Evolutionary conservation across 2,329 filamentous ascomycete species (phyloP), one percentile per base, ranked within the genome.

Genomic region (Nemania abortiva): DNA sequence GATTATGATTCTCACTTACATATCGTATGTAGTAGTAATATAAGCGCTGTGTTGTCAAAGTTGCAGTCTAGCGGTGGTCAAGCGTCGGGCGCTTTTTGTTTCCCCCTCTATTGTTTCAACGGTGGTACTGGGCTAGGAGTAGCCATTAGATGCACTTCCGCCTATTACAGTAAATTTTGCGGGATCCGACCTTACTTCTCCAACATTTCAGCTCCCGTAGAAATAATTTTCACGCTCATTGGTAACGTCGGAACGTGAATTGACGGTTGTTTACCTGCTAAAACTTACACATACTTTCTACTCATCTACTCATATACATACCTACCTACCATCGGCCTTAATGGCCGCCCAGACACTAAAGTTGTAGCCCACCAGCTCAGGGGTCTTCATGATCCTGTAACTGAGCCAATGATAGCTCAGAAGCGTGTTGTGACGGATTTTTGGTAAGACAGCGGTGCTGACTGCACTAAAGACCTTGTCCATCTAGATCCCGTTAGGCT

Each of bases 31-130:
- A 37, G 34, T 37, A 9, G 34, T 37, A 39, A 50, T 52, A 65
- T 59, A 65, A 61, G 34, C 63, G 62, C 66, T 69, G 62, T 31
- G 67, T 63, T 66, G 67, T 69, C 67, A 69, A 54, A 66, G 67
- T 69, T 52, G 63, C 67, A 66, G 58, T 66, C n/a, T 55, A 34
- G 53, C 31, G 49, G 45, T 61, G 56, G 56, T 27, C 27, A 3
- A 47, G 34, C 37, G 18, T 49, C 34, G 47, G n/a, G 11, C 52
- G 22, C 39, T 3, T 56, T 61, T 34, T 24, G 11, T 66, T 61
- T 45, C 13, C 29, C n/a, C 24, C 13, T 10, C n/a, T 56, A 22
- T 52, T 15, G 11, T 29, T 39, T 57, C 13, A 50, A 52, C 27
- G 34, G 1, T 20, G 39, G 39, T 42, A 15, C 39, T 42, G 39